A percentile compares a stretch with the other conserved stretches of the same genome.
Evolutionary conservation across 139 green algal genomes (phyloP).

Genomic region (Eudorina sp.): DNA sequence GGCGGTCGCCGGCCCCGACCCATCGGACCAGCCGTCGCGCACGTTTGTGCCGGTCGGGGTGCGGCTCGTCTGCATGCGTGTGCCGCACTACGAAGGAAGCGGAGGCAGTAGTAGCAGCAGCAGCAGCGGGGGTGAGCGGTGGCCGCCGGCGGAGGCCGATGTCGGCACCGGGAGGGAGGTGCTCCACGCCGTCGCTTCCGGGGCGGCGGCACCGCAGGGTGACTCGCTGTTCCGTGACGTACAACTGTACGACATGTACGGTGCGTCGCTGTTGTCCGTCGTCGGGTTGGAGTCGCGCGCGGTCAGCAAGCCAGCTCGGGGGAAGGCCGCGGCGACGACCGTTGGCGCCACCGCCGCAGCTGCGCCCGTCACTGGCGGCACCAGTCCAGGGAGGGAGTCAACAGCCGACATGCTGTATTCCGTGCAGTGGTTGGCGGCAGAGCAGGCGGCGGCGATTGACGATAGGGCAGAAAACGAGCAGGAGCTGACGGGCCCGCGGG

Average conservation of each 20-base stretch:
- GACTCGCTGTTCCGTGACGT: constrained; percentile 28
- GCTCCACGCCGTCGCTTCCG: neutral
- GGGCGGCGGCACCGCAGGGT: neutral
- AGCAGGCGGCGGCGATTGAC: neutral
- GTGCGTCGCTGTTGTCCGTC: constrained; percentile 18
- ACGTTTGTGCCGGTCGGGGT: constrained; percentile 58
- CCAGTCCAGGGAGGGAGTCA: too few species aligned
- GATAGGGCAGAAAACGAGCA: neutral
- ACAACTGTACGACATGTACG: neutral
- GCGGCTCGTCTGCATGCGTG: constrained; percentile 21
- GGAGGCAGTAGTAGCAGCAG: neutral
- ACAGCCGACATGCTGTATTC: constrained; percentile 57
- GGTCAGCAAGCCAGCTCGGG: constrained; percentile 32
- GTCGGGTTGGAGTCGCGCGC: constrained; percentile 50
- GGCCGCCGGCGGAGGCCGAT: neutral
- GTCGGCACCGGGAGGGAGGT: neutral
- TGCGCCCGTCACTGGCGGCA: neutral
- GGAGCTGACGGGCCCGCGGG: neutral
- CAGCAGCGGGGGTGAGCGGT: neutral
- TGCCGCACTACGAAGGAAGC: neutral
- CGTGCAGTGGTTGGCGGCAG: constrained; percentile 49
- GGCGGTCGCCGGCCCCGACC: neutral
- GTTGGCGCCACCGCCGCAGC: neutral
- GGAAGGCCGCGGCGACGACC: neutral
- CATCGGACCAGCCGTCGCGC: neutral